Percentiles rank a stretch among this genome's conserved stretches.
phyloP scores from a whole-genome alignment of 1,284 basidiomycete genomes.

The Vanrija humicola region DNA sequence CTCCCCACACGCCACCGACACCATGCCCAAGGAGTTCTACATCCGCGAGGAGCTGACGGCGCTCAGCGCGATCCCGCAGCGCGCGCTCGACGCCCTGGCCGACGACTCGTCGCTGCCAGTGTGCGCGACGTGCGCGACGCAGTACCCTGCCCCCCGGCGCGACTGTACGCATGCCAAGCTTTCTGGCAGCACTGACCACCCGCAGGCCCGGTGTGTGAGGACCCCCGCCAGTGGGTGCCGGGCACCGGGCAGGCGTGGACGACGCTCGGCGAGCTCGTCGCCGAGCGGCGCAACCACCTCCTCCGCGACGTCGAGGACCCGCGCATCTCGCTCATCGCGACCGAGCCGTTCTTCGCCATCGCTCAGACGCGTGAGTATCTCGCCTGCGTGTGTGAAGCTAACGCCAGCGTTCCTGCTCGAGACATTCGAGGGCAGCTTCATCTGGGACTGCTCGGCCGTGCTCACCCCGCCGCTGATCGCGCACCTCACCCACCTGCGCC shows the following conservation, averaged over 20 bases:
- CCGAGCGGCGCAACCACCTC: slow-evolving; percentile 22
- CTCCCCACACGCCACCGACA: no score
- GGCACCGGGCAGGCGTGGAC: slow-evolving; percentile 42
- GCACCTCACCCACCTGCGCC: slow-evolving; percentile 24
- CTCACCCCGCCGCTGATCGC: slow-evolving; percentile 32
- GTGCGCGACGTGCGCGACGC: slow-evolving; percentile 45
- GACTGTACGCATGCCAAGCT: slow-evolving; percentile 23
- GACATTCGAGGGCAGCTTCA: slow-evolving; percentile 34
- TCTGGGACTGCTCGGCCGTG: slow-evolving; percentile 47
- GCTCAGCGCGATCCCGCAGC: neutral
- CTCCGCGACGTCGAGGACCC: slow-evolving; percentile 37
- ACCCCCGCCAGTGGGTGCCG: slow-evolving; percentile 42
- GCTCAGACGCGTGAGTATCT: slow-evolving; percentile 42
- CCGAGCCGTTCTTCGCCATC: slow-evolving; percentile 40
- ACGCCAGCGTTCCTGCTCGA: slow-evolving; percentile 41
- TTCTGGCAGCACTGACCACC: neutral
- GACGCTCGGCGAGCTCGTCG: slow-evolving; percentile 25
- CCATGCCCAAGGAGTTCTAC: no score
- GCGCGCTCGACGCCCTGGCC: slow-evolving; percentile 27
- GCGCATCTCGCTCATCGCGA: slow-evolving; percentile 34
- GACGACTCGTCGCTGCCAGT: slow-evolving; percentile 38
- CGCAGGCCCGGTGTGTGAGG: slow-evolving; percentile 35
- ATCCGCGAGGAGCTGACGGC: no score
- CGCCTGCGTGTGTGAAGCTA: neutral
- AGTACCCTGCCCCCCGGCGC: slow-evolving; percentile 25